phyloP scores from a whole-genome alignment of 768 basidiomycete species.

The Tricholoma hemisulphureum region DNA sequence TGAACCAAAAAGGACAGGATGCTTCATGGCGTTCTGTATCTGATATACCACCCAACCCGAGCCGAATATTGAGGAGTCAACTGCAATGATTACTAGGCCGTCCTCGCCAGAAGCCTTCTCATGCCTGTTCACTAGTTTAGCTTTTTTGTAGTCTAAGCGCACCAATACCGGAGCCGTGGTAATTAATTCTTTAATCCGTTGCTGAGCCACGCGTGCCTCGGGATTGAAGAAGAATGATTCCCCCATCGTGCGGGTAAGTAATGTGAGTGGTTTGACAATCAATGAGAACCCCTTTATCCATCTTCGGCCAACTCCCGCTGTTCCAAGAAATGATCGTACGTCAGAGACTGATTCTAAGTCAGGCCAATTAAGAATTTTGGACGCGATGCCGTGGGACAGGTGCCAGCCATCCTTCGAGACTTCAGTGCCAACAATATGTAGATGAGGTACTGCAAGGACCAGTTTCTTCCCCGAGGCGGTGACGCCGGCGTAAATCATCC shows the following conservation, averaged over 20 bases:
- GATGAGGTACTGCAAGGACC: constrained; percentile 12
- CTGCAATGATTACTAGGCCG: constrained; percentile 29
- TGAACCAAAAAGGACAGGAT: background rate
- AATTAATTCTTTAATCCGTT: constrained; percentile 22
- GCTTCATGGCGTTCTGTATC: background rate
- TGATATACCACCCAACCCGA: constrained; percentile 29
- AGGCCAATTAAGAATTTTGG: constrained; percentile 30
- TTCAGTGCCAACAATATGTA: constrained; percentile 29
- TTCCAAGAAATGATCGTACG: constrained; percentile 25
- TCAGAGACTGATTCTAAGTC: constrained; percentile 7
- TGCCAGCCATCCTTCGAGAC: constrained; percentile 29
- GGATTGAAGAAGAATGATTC: constrained; percentile 26
- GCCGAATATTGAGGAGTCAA: constrained; percentile 31
- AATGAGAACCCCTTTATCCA: constrained; percentile 26
- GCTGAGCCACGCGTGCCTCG: constrained; percentile 21
- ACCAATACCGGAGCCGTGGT: constrained; percentile 27
- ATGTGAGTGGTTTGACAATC: constrained; percentile 24
- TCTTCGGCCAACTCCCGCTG: constrained; percentile 14
- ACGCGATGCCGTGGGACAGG: constrained; percentile 15
- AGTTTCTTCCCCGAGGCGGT: constrained; percentile 34
- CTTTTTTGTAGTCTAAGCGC: constrained; percentile 29
- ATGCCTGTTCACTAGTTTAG: background rate
- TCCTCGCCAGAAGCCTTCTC: constrained; percentile 14
- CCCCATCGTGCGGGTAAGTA: constrained; percentile 5
- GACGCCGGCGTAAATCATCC: constrained; percentile 25